Evolutionary conservation across 2,329 filamentous ascomycete genomes (phyloP), one percentile per base, ranked within the genome.

Genomic region (Talaromyces sp.): DNA sequence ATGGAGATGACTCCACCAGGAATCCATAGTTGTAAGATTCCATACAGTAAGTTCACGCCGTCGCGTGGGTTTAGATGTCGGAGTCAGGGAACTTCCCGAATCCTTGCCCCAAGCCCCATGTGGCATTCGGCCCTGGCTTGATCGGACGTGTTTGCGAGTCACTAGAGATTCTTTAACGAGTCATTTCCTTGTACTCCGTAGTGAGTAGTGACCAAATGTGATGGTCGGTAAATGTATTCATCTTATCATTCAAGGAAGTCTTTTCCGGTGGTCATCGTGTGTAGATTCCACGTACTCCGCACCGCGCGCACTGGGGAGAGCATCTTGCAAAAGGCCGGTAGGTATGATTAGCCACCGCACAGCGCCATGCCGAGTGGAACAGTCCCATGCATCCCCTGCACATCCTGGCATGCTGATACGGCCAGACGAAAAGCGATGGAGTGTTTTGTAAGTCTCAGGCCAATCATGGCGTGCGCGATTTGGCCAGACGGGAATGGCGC

Each of bases 31-130:
- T 33, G 59, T 37, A 27, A 37, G 15, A 49, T 43, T 47, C 33
- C 43, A 61, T 61, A 17, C 49, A 52, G 33, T 37, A 54, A 54
- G 10, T 54, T 54, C 35, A 54, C 45, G 60, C 47, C 47, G 13
- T 37, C 19, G 60, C 33, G 13, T 41, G 39, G 10, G 47, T 45
- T 39, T 41, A 41, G 33, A 39, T 41, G 33, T 3, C n/a, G 15
- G 35, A 27, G 19, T 17, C 35, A 25, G 35, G 33, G 22, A 41
- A 39, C 22, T 41, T 39, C 35, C 54, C 54, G 35, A 41, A 58
- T 58, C 33, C 15, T 13, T 19, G 22, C n/a, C 22, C 9, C 31
- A 13, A 22, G 9, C 5, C 31, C 31, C 31, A 33, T 54, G 15
- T 54, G 31, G 31, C 50, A 35, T 33, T 35, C 50, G 35, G 50